These are phyloP conservation scores for Fusarium sublunatum DNA, from an alignment of 2,329 filamentous ascomycete species.

Conservation along the genomic window DNA sequence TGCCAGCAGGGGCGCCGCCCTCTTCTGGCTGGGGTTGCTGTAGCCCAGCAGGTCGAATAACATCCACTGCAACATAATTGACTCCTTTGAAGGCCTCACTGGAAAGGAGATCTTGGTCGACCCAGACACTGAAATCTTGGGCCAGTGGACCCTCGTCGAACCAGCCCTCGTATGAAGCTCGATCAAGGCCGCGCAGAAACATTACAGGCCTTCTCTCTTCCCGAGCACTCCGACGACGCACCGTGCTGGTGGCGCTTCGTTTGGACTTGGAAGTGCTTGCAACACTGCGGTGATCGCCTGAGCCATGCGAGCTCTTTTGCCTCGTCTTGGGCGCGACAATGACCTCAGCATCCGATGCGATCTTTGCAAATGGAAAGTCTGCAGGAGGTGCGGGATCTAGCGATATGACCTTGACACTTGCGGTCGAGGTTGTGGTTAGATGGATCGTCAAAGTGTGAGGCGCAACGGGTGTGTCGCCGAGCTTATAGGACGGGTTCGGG, in stretches of 20 bases:
- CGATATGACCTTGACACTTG: slow-evolving; percentile 87
- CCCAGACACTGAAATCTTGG: slow-evolving; percentile 79
- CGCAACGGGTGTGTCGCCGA: slow-evolving; percentile 61
- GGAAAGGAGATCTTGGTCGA: slow-evolving; percentile 81
- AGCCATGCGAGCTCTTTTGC: slow-evolving; percentile 72
- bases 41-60: slow-evolving; percentile 84
- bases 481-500: slow-evolving; percentile 80
- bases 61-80: slow-evolving; percentile 82
- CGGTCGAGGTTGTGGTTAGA: slow-evolving; percentile 93
- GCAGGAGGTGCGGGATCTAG: slow-evolving; percentile 78
- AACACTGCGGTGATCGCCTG: slow-evolving; percentile 82
- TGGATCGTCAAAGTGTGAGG: slow-evolving; percentile 90
- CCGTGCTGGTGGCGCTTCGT: slow-evolving; percentile 79
- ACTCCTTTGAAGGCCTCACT: slow-evolving; percentile 79
- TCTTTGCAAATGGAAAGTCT: slow-evolving; percentile 85
- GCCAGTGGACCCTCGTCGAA: slow-evolving; percentile 76
- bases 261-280: slow-evolving; percentile 83
- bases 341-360: slow-evolving; percentile 93
- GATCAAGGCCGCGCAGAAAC: slow-evolving; percentile 84
- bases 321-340: slow-evolving; percentile 95
- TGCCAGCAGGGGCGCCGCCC: slow-evolving; percentile 67
- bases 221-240: slow-evolving; percentile 65
- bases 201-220: slow-evolving; percentile 75
- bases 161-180: slow-evolving; percentile 75
- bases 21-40: slow-evolving; percentile 77